A percentile compares a stretch with the other conserved stretches of the same genome.
Evolutionary conservation across 768 basidiomycete species (phyloP).

Genomic region (Gloeostereum incarnatum): DNA sequence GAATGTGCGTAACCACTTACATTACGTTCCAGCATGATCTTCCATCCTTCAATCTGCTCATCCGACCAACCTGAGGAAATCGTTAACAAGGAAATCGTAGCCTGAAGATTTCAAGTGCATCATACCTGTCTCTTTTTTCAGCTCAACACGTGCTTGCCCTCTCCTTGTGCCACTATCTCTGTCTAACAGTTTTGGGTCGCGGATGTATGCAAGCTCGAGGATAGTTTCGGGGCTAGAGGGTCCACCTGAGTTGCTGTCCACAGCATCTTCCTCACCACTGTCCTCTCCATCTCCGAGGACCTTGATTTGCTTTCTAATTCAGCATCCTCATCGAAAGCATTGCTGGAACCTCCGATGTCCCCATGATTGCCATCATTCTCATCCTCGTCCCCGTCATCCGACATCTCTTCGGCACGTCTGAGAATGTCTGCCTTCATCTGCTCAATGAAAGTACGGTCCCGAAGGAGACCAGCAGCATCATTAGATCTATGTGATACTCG

Average conservation of each 20-base stretch:
- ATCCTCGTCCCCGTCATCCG: constrained; percentile 58
- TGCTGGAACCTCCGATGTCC: constrained; percentile 14
- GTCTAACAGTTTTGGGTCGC: constrained; percentile 68
- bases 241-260: constrained; percentile 14
- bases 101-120: neutral
- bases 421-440: constrained; percentile 81
- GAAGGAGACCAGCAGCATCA: constrained; percentile 28
- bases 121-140: constrained; percentile 62
- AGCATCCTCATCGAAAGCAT: constrained; percentile 40
- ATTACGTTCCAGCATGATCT: constrained; percentile 80
- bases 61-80: constrained; percentile 52
- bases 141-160: constrained; percentile 53
- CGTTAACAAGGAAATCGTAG: constrained; percentile 1
- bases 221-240: constrained; percentile 48
- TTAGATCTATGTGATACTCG: constrained; percentile 31
- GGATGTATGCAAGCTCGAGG: constrained; percentile 70
- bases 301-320: constrained; percentile 36
- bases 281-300: constrained; percentile 54
- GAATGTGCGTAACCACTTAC: constrained; percentile 37
- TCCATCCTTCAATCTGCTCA: constrained; percentile 91
- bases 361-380: constrained; percentile 22
- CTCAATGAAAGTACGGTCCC: constrained; percentile 53
- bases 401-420: constrained; percentile 59
- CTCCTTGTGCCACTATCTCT: constrained; percentile 66
- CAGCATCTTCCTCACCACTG: constrained; percentile 29